These are phyloP conservation scores for Clausena lansium DNA, from an alignment of 345 rosid species.

Conservation along the genomic window DNA sequence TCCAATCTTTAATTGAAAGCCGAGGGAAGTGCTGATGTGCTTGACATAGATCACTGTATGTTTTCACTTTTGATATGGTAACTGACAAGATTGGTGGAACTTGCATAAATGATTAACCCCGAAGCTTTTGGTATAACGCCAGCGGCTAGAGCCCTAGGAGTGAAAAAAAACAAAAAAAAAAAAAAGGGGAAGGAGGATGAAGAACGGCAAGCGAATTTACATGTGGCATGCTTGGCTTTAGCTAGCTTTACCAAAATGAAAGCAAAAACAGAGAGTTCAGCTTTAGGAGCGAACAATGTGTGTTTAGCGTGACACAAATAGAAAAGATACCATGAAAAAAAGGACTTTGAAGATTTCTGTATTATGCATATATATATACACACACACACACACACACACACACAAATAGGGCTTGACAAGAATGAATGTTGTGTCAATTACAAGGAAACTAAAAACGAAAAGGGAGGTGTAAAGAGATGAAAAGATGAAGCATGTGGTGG, in stretches of 20 bases:
- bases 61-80: not conserved
- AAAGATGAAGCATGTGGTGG: slow-evolving; percentile 4
- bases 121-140: not conserved
- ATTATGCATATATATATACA: not conserved
- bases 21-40: not conserved
- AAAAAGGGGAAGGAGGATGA: not conserved
- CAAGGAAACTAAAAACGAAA: slow-evolving; percentile 15
- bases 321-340: not conserved
- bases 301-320: slow-evolving; percentile 1
- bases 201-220: not conserved
- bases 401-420: not conserved
- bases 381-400: too few relatives aligned
- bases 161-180: too few relatives aligned
- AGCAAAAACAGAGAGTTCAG: not conserved
- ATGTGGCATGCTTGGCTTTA: not conserved
- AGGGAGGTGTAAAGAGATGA: not conserved
- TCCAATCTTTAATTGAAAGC: slow-evolving; percentile 2
- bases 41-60: slow-evolving; percentile 1
- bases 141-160: not conserved
- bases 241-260: not conserved
- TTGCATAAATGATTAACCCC: not conserved
- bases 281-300: slow-evolving; percentile 1
- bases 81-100: not conserved
- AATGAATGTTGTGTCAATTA: slow-evolving; percentile 9
- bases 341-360: not conserved